These are phyloP conservation scores for Diaporthe batatas DNA, from an alignment of 2,329 filamentous ascomycete genomes.

Conservation along the genomic window DNA sequence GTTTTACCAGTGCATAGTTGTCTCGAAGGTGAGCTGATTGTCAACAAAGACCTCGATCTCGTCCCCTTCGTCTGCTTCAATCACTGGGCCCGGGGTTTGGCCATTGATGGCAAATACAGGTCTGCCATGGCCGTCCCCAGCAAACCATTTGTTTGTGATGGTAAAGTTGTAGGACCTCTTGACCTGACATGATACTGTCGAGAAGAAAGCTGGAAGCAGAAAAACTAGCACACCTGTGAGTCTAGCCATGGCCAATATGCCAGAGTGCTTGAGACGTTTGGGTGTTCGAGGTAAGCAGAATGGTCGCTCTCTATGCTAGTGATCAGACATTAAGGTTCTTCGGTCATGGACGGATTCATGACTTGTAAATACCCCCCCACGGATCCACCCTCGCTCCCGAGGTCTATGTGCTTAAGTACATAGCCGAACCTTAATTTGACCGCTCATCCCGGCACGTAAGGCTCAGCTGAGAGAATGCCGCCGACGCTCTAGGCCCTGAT, in stretches of 20 bases:
- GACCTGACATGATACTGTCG: slow-evolving; percentile 24
- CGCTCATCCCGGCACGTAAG: not conserved
- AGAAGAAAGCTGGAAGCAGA: slow-evolving; percentile 30
- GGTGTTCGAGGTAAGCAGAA: not conserved
- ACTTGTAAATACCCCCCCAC: slow-evolving; percentile 3
- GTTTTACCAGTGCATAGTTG: slow-evolving; percentile 43
- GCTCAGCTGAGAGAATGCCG: not conserved
- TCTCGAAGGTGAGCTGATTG: slow-evolving; percentile 42
- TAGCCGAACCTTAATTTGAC: slow-evolving; percentile 15
- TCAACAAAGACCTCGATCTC: slow-evolving; percentile 42
- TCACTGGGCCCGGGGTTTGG: slow-evolving; percentile 41
- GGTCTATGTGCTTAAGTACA: slow-evolving; percentile 3
- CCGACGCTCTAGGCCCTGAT: not conserved
- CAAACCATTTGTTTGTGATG: slow-evolving; percentile 24
- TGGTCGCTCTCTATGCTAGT: not conserved
- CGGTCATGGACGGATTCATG: slow-evolving; percentile 6
- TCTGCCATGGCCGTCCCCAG: slow-evolving; percentile 42
- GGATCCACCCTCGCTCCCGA: not conserved
- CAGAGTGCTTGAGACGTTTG: not conserved
- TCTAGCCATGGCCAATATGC: slow-evolving; percentile 9
- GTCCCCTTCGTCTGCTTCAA: slow-evolving; percentile 42
- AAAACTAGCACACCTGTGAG: not conserved
- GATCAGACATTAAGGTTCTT: not conserved
- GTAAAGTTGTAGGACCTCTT: slow-evolving; percentile 31
- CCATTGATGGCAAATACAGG: slow-evolving; percentile 42